Conservation (phyloP, 768 basidiomycete species). For the Lactifluus volemus region DNA sequence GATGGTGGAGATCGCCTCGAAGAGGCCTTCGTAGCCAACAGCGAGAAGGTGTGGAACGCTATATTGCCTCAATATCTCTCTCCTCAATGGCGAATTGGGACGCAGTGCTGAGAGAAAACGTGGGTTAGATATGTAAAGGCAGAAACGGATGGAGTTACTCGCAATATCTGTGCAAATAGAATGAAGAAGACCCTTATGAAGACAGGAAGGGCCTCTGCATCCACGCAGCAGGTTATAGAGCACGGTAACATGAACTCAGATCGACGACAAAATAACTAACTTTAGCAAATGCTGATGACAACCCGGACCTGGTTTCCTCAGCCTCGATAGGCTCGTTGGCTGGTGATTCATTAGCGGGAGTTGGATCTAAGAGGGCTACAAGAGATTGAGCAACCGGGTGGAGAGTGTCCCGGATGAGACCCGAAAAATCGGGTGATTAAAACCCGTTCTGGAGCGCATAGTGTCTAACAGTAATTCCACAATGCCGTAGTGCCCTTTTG, state of each 20-base stretch:
- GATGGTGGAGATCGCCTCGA: slow-evolving; percentile 73
- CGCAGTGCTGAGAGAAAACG: slow-evolving; percentile 52
- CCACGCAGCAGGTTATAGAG: too few species aligned
- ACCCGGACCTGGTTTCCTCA: slow-evolving; percentile 62
- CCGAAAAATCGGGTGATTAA: too few species aligned
- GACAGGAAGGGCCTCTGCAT: too few species aligned
- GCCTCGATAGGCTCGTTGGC: slow-evolving; percentile 41
- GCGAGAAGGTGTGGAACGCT: slow-evolving; percentile 83
- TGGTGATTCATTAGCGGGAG: slow-evolving; percentile 26
- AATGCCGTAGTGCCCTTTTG: too few species aligned
- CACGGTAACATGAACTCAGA: slow-evolving; percentile 19
- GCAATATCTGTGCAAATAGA: slow-evolving; percentile 93
- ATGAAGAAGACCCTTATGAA: slow-evolving; percentile 77
- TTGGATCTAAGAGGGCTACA: slow-evolving; percentile 22
- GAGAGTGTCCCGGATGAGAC: slow-evolving; percentile 66
- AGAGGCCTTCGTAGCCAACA: slow-evolving; percentile 91
- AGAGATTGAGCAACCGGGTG: slow-evolving; percentile 35
- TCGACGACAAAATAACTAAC: slow-evolving; percentile 15
- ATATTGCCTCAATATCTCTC: slow-evolving; percentile 87
- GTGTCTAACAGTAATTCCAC: too few species aligned
- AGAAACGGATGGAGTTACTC: too few species aligned
- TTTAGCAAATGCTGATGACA: slow-evolving; percentile 51
- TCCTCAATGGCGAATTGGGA: slow-evolving; percentile 94
- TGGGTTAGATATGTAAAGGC: slow-evolving; percentile 3
- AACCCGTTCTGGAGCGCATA: too few species aligned